Conservation (phyloP, 2,329 filamentous ascomycete species). For the Alternaria burnsii region DNA sequence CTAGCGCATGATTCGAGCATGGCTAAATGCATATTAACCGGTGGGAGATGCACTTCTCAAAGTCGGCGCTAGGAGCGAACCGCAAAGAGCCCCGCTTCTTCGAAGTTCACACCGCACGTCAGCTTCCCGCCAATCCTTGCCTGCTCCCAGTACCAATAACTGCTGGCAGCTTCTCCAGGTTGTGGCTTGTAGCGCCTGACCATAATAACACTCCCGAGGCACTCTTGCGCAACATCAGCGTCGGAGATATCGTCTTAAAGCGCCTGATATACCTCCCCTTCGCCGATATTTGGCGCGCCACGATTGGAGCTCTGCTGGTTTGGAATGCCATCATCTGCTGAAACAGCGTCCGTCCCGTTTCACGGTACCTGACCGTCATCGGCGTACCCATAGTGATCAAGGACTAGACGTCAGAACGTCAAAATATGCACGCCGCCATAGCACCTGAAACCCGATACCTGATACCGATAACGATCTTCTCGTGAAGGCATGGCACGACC, state of each 20-base stretch:
- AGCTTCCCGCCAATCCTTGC: slow-evolving; percentile 20
- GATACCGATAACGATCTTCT: slow-evolving; percentile 29
- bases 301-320: slow-evolving; percentile 10
- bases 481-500: slow-evolving; percentile 22
- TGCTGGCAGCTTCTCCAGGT: slow-evolving; percentile 25
- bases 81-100: slow-evolving; percentile 10
- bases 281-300: slow-evolving; percentile 5
- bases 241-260: slow-evolving; percentile 26
- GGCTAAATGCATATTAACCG: slow-evolving; percentile 19
- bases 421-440: slow-evolving; percentile 31
- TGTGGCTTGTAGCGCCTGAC: slow-evolving; percentile 41
- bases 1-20: slow-evolving; percentile 10
- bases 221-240: slow-evolving; percentile 15
- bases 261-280: slow-evolving; percentile 14
- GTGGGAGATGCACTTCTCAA: slow-evolving; percentile 8
- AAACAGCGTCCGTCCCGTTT: slow-evolving; percentile 26
- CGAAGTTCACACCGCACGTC: slow-evolving; percentile 16
- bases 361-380: slow-evolving; percentile 3
- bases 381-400: slow-evolving; percentile 21
- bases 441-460: slow-evolving; percentile 39
- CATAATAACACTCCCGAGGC: slow-evolving; percentile 25
- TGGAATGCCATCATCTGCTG: slow-evolving; percentile 31
- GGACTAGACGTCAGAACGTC: slow-evolving; percentile 31
- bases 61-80: slow-evolving; percentile 10
- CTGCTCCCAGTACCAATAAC: slow-evolving; percentile 22